Evolutionary conservation across 2,329 filamentous ascomycete genomes (phyloP), one percentile per base, ranked within the genome.

Genomic region (Xylariaceae sp.): DNA sequence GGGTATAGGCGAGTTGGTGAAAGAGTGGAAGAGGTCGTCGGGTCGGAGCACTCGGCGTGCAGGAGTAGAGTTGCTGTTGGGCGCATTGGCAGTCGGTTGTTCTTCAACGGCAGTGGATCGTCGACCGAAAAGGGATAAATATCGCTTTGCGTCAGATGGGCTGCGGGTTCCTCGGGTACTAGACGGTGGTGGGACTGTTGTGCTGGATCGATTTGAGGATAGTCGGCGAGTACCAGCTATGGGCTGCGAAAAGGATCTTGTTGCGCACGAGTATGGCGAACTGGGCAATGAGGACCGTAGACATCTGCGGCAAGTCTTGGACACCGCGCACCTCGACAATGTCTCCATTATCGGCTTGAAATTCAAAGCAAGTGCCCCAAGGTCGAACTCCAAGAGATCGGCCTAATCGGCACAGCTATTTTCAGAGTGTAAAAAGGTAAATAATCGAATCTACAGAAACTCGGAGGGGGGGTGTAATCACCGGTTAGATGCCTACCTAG

Each of bases 21-120:
- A 95, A 7, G 89, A 84, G 72, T 99, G 92, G 77, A 97, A 99
- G 54, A 99, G 85, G 69, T 96, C 87, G 73, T 95, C 84, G 49
- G 84, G 79, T 60, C 77, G 77, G 30, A 95, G 78, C 34, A 74
- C 64, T 8, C 61, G 70, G 45, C 64, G 65, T 44, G 56, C 50
- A 19, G 54, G 50, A 32, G 49, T 5, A 9, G 53, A 44, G 43
- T 64, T 58, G 43, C 56, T 57, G 5, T 59, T 53, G 29, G 58
- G 49, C 50, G 60, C 39, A 27, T 62, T 54, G 27, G 51, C 27
- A 47, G 55, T 29, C 3, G 56, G 29, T 35, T 59, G 52, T 6
- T 63, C 57, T 12, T 66, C 58, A n/a, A 47, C 47, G 31, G 51
- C 19, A 55, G 65, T 63, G 30, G 62, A 11, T 55, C 63, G 59